Base-by-base conservation (phyloP, 768 basidiomycete species). In the Punctularia strigosozonata region DNA sequence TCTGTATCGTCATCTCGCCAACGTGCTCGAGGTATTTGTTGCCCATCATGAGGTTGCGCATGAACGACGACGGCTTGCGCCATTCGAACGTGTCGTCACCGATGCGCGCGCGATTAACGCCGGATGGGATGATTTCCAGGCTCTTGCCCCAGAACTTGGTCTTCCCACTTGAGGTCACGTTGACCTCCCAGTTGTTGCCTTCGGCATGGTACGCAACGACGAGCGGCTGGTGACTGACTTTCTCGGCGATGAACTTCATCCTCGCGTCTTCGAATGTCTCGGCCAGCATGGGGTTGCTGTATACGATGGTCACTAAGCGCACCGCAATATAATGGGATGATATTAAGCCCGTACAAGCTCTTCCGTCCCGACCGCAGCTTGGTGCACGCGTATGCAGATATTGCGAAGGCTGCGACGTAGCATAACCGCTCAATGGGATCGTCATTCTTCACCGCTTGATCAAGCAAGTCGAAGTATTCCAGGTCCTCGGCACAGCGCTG, bases 101-200 rank as follows among this genome's bases (percentile, higher is more conserved):
- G 37, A 87, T 77, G 48, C 56, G 73, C 43, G 90, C 61, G 42
- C 71, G 72, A 18, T 75, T 80, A 3, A 62, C 72, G 10, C 89
- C 89, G 38, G 80, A 60, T 15, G 87, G 88, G 31, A 86, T 82
- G 33, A 92, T 75, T 59, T 91, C 89, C 49, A 91, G 59, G 47
- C 83, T 87, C 63, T 87, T 89, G n/a, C 88, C 88, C 85, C 87
- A 87, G 58, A 91, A 88, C 56, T 86, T 88, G 40, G 86, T 89
- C 59, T 74, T 85, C 19, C 83, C 87, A 48, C 74, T 68, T n/a
- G 82, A 80, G 0, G 82, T 86, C 24, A 73, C 82, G 41, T 67
- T 67, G 22, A 88, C 56, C 51, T 77, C 71, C 89, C 89, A 91
- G 5, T 73, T 68, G 22, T 69, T 59, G 17, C 87, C 86, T 54